Evolutionary conservation across 1,284 basidiomycete genomes (phyloP).

Genomic region (Rhodotorula sp.): DNA sequence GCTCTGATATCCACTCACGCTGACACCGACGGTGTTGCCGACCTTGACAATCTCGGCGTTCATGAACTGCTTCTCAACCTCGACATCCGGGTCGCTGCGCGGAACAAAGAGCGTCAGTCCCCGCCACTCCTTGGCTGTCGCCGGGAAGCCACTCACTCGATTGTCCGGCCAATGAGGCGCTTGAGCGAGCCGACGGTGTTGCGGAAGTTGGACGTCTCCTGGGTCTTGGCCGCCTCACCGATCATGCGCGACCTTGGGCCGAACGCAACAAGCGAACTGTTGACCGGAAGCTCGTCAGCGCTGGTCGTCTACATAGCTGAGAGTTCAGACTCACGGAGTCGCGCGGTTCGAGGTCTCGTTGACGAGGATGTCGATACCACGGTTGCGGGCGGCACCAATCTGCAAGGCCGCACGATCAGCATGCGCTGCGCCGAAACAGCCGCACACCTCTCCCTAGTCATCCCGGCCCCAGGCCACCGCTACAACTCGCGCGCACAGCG

Average conservation of each 20-base stretch:
- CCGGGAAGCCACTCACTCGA: slow-evolving; percentile 44
- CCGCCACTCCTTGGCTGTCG: not conserved
- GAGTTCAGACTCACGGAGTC: slow-evolving; percentile 65
- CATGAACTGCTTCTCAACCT: slow-evolving; percentile 83
- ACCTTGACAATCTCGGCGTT: slow-evolving; percentile 80
- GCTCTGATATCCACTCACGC: slow-evolving; percentile 58
- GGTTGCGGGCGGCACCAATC: slow-evolving; percentile 46
- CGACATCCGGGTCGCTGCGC: slow-evolving; percentile 47
- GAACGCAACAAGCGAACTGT: slow-evolving; percentile 85
- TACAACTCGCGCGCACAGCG: no score
- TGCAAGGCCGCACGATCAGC: not conserved
- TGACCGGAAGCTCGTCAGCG: not conserved
- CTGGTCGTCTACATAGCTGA: no score
- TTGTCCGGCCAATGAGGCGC: slow-evolving; percentile 75
- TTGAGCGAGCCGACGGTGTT: slow-evolving; percentile 91
- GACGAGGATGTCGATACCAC: slow-evolving; percentile 49
- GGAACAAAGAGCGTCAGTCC: not conserved
- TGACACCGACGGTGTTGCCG: slow-evolving; percentile 72
- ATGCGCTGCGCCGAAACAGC: not conserved
- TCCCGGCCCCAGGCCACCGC: no score
- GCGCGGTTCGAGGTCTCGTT: slow-evolving; percentile 94
- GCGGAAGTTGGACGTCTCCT: slow-evolving; percentile 95
- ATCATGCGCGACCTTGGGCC: slow-evolving; percentile 81
- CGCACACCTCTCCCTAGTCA: not conserved
- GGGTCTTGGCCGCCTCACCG: slow-evolving; percentile 90